Conservation (phyloP, 2,329 filamentous ascomycete genomes). For the Ophiosphaerella herpotricha region DNA sequence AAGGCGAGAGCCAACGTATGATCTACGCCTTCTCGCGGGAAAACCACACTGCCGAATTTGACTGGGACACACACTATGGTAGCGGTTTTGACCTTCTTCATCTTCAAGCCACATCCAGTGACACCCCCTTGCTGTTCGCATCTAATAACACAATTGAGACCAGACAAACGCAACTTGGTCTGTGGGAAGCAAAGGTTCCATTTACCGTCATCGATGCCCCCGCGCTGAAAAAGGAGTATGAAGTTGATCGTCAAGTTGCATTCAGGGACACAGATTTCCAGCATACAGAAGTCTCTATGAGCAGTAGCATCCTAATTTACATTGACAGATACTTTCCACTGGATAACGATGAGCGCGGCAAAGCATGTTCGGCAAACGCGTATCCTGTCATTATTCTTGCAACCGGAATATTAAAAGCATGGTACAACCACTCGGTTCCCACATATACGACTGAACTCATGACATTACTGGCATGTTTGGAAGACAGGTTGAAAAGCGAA, state of each 20-base stretch:
- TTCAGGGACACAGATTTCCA: slow-evolving; percentile 42
- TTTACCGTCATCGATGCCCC: slow-evolving; percentile 23
- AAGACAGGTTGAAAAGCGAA: slow-evolving; percentile 20
- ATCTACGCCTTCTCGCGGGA: slow-evolving; percentile 82
- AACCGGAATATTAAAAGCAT: slow-evolving; percentile 18
- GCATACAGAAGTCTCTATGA: slow-evolving; percentile 37
- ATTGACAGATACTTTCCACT: slow-evolving; percentile 38
- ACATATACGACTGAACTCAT: slow-evolving; percentile 17
- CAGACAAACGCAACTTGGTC: slow-evolving; percentile 39
- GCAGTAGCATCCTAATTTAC: slow-evolving; percentile 38
- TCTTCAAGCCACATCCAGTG: slow-evolving; percentile 39
- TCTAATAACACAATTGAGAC: slow-evolving; percentile 36
- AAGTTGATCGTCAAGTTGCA: slow-evolving; percentile 25
- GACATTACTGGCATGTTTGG: slow-evolving; percentile 19
- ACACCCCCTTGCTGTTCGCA: slow-evolving; percentile 47
- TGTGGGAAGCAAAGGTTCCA: slow-evolving; percentile 30
- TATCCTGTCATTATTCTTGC: slow-evolving; percentile 25
- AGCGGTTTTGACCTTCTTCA: slow-evolving; percentile 83
- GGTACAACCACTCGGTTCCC: slow-evolving; percentile 17
- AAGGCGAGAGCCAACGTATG: slow-evolving; percentile 67
- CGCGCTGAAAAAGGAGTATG: slow-evolving; percentile 21
- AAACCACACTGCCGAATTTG: slow-evolving; percentile 72
- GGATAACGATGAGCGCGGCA: slow-evolving; percentile 24
- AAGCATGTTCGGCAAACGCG: slow-evolving; percentile 20
- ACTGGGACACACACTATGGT: slow-evolving; percentile 79